These are phyloP conservation scores for Kwoniella shivajii DNA, from an alignment of 1,284 basidiomycete genomes.

Conservation along the genomic window DNA sequence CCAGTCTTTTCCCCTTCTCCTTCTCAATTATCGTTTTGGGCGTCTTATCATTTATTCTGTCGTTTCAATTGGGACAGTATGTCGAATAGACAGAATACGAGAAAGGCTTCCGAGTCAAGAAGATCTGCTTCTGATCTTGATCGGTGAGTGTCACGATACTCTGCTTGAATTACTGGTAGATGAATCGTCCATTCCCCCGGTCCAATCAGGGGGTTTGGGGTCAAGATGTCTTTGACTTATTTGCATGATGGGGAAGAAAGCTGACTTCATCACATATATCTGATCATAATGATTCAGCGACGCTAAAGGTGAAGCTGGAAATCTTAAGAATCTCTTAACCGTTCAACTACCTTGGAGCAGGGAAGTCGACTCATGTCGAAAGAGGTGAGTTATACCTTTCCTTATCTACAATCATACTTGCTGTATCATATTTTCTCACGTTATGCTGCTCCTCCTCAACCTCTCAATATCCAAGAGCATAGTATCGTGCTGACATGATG, in stretches of 20 bases:
- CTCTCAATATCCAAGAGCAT: no score
- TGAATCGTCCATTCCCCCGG: background rate
- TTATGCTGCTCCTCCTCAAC: no score
- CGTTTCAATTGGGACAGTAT: background rate
- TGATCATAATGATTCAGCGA: conserved; percentile 21
- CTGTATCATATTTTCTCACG: no score
- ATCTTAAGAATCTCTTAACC: conserved; percentile 23
- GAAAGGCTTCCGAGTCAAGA: no score
- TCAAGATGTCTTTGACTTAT: no score
- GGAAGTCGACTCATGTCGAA: conserved; percentile 79
- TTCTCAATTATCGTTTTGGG: no score
- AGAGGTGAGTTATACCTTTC: conserved; percentile 63
- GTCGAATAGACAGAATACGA: background rate
- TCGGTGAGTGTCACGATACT: conserved; percentile 5
- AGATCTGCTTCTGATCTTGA: conserved; percentile 12
- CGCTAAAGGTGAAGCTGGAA: conserved; percentile 25
- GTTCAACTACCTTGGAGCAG: conserved; percentile 74
- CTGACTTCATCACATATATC: no score
- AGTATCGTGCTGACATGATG: background rate
- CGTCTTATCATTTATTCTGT: no score
- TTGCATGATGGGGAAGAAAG: no score
- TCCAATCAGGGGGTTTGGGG: no score
- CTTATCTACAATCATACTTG: no score
- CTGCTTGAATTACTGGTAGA: background rate
- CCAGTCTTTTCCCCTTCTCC: no score